Evolutionary conservation across 2,329 filamentous ascomycete genomes (phyloP).

Genomic region (Chaetothyriales sp.): DNA sequence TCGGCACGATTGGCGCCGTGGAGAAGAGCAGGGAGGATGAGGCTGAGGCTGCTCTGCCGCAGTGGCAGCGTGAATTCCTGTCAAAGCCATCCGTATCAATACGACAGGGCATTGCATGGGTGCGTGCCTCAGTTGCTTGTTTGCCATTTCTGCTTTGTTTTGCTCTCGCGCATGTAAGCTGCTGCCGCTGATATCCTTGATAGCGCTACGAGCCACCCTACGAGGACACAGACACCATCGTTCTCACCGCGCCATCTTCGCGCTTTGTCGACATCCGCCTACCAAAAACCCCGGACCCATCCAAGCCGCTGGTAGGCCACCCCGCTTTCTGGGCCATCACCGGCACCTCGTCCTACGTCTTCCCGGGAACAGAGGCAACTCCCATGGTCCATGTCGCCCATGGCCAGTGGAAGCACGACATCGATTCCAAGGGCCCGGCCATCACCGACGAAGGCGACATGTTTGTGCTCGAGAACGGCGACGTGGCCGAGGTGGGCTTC

Average conservation of each 20-base stretch:
- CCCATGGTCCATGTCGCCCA: slow-evolving; percentile 14
- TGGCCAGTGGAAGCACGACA: slow-evolving; percentile 12
- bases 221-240: slow-evolving; percentile 16
- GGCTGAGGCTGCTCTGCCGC: slow-evolving; percentile 2
- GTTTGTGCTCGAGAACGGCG: slow-evolving; percentile 16
- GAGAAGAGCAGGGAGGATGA: not conserved
- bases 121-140: slow-evolving; percentile 4
- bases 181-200: not conserved
- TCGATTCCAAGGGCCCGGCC: slow-evolving; percentile 13
- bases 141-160: not conserved
- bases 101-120: slow-evolving; percentile 15
- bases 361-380: slow-evolving; percentile 3
- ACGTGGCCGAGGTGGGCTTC: slow-evolving; percentile 16
- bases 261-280: slow-evolving; percentile 17
- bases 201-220: slow-evolving; percentile 14
- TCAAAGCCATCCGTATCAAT: slow-evolving; percentile 15
- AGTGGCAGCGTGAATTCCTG: slow-evolving; percentile 14
- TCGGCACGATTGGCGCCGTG: slow-evolving; percentile 12
- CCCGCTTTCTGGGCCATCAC: slow-evolving; percentile 17
- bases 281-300: slow-evolving; percentile 4
- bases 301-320: slow-evolving; percentile 3
- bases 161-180: not conserved
- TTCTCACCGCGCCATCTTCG: slow-evolving; percentile 11
- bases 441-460: slow-evolving; percentile 17
- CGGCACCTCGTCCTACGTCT: slow-evolving; percentile 9